Evolutionary conservation across 1,139 yeast species (phyloP), one percentile per base, ranked within the genome.

Genomic region (Kodamaea plutei): DNA sequence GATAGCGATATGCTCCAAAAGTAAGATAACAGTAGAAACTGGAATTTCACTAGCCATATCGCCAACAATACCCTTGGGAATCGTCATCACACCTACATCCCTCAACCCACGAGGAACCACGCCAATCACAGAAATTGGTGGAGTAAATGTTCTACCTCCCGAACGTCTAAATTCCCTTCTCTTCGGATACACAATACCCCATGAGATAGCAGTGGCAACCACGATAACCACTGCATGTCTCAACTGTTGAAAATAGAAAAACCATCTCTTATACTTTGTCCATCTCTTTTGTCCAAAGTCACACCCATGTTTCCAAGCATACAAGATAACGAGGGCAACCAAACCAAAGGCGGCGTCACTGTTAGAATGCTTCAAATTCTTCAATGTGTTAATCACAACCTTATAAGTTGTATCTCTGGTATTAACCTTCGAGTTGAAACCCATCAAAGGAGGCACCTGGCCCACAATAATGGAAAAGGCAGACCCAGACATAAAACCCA

Each of bases 401-500:
- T 50, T 40, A 58, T 81, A 87, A 7, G 94, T 68, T 1, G 88
- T 67, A 2, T 55, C 73, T 58, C 94, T 78, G 9, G 95, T 84
- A 60, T 84, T 78, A 36, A 88, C 85, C 27, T 47, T 40, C 14
- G 61, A 71, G 43, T 59, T 65, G 60, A 69, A 83, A 15, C 97
- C 97, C 84, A 89, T 72, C 39, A 89, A 69, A 9, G 73, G 83
- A 2, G 96, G 96, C 6, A 88, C 80, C 61, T 89, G 96, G 23
- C 96, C 96, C 36, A 69, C 59, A 28, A 83, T 68, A 50, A 89
- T 89, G 46, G 69, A 79, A 49, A 89, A 74, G 3, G 96, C 96
- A 8, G 96, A 87, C 34, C 96, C 96, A 23, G 93, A 74, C 93
- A 89, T 89, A 63, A 88, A 89, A 0, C 96, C 97, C 65, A 88